These are phyloP conservation scores for Cordyceps militaris DNA, from an alignment of 2,329 filamentous ascomycete species.

Conservation along the genomic window DNA sequence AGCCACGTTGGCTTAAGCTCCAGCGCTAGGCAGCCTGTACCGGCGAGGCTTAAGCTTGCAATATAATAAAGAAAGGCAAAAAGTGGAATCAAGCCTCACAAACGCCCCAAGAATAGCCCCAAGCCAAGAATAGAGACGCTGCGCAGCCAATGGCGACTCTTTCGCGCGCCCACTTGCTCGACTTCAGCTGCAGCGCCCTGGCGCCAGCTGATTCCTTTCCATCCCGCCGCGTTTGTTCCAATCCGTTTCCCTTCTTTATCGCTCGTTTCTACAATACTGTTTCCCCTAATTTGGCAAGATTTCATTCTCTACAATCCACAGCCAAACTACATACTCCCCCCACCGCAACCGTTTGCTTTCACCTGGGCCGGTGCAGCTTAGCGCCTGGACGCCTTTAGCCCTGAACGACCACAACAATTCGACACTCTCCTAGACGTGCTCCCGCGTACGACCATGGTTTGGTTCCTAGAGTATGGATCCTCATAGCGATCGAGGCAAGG, in stretches of 20 bases:
- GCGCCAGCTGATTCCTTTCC: background rate
- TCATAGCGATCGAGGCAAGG: constrained; percentile 24
- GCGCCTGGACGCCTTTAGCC: too few species aligned
- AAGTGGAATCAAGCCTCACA: background rate
- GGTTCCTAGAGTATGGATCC: constrained; percentile 22
- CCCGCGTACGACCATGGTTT: constrained; percentile 18
- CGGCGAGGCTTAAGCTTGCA: background rate
- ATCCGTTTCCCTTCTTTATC: background rate
- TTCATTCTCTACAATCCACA: too few species aligned
- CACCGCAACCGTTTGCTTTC: too few species aligned
- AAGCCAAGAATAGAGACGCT: constrained; percentile 1
- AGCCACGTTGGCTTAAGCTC: background rate
- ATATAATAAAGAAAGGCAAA: background rate
- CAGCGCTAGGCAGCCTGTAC: background rate
- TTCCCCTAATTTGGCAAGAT: background rate
- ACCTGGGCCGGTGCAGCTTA: too few species aligned
- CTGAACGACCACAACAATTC: too few species aligned
- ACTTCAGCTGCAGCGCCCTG: constrained; percentile 3
- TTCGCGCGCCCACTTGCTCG: background rate
- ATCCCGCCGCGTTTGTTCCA: background rate
- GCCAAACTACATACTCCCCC: too few species aligned
- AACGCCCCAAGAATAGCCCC: background rate
- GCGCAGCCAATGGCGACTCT: constrained; percentile 5
- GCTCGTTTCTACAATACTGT: background rate
- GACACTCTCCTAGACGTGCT: too few species aligned